Evolutionary conservation across 164 flowering plant genomes (phyloP).

Genomic region (Liriodendron chinense): DNA sequence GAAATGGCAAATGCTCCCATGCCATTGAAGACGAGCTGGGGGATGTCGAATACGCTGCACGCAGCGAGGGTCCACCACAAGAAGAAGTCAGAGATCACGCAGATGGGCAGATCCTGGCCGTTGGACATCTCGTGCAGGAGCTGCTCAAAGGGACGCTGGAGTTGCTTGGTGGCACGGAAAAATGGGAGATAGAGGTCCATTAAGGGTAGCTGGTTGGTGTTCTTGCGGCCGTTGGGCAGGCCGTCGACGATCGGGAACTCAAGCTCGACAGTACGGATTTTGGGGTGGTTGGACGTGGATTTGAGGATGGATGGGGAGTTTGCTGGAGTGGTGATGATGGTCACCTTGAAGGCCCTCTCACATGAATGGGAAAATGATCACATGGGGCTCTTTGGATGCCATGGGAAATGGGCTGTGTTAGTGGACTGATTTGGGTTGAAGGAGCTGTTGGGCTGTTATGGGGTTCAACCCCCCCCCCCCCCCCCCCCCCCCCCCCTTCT

Average conservation of each 20-base stretch:
- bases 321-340: slow-evolving; percentile 34
- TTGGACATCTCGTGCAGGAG: slow-evolving; percentile 17
- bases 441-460: too few species aligned
- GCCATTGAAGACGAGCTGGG: slow-evolving; percentile 33
- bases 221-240: slow-evolving; percentile 27
- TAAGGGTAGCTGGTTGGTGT: slow-evolving; percentile 29
- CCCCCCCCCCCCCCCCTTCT: too few species aligned
- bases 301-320: slow-evolving; percentile 17
- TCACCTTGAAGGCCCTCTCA: slow-evolving; percentile 31
- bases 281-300: not conserved
- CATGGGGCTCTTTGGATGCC: slow-evolving; percentile 2
- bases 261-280: slow-evolving; percentile 16
- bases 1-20: slow-evolving; percentile 35
- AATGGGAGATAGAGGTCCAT: slow-evolving; percentile 15
- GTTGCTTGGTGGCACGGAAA: slow-evolving; percentile 16
- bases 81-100: slow-evolving; percentile 39
- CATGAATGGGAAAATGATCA: slow-evolving; percentile 35
- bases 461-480: too few species aligned
- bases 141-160: slow-evolving; percentile 20
- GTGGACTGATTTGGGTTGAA: too few species aligned
- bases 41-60: slow-evolving; percentile 21
- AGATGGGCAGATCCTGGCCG: slow-evolving; percentile 19
- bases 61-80: slow-evolving; percentile 26
- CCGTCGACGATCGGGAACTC: slow-evolving; percentile 24
- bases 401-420: too few species aligned